Evolutionary conservation across 1,284 basidiomycete genomes (phyloP), one percentile per base, ranked within the genome.

Genomic region (Sphaerobolus stellatus): DNA sequence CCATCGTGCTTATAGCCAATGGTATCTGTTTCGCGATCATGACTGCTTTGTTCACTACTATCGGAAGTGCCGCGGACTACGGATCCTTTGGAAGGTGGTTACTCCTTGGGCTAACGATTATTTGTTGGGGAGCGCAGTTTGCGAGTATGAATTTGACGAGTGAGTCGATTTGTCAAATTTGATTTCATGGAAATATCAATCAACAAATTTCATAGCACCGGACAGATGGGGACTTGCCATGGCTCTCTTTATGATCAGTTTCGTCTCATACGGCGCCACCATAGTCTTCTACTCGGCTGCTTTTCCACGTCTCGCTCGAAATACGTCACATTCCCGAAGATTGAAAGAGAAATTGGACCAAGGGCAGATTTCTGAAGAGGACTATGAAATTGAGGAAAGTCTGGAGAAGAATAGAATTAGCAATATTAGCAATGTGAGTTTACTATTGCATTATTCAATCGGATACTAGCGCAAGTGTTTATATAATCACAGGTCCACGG

Each of bases 371-470:
- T 64, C 75, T 0, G 67, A 72, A 3, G 84, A 85, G 48, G 83
- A 81, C 60, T 91, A 89, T 62, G 89, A 90, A 63, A 63, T 64
- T 4, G 87, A 91, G 62, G 90, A 92, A 64, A 88, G 84, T 52
- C 65, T 94, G 48, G 86, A 92, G 71, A 89, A 91, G 75, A 94
- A 92, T 64, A 75, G 87, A 52, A 88, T 94, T 57, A 88, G 88
- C 63, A 94, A 94, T 62, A 89, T 91, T 59, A 86, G 86, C 61
- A 92, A 90, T 13, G 87, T 93, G 53, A 59, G 80, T n/a, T 64
- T 60, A 66, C 61, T 40, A 20, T 68, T 61, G 61, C 69, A 60
- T 0, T 16, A 13, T 2, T 20, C 27, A 13, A 31, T 22, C 30
- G 24, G 24, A 18, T n/a, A n/a, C n/a, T n/a, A n/a, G n/a, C 25